A percentile compares a stretch with the other conserved stretches of the same genome.
Evolutionary conservation across 2,329 filamentous ascomycete species (phyloP).

Genomic region (Trichophyton rubrum): DNA sequence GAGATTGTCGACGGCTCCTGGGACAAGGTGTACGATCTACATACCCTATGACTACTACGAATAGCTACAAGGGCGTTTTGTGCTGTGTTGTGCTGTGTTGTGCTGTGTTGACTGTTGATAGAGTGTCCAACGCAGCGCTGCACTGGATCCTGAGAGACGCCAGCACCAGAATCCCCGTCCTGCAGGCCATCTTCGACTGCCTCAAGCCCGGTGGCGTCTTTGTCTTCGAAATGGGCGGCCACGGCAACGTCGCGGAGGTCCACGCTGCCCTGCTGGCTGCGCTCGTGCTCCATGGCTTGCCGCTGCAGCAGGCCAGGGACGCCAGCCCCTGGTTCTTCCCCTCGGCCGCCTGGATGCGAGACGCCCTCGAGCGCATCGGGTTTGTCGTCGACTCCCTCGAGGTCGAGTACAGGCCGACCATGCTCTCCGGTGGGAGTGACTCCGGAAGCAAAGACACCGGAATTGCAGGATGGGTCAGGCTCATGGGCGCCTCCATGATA

Average conservation of each 20-base stretch:
- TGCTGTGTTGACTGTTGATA: constrained; percentile 8
- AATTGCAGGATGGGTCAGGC: constrained; percentile 51
- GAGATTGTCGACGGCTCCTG: constrained; percentile 22
- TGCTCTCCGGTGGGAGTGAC: constrained; percentile 24
- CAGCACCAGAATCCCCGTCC: constrained; percentile 39
- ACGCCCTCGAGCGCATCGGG: constrained; percentile 26
- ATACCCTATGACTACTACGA: neutral
- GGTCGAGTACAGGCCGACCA: constrained; percentile 53
- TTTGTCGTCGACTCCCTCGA: constrained; percentile 44
- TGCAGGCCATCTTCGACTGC: constrained; percentile 40
- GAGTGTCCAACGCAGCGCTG: constrained; percentile 52
- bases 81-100: neutral
- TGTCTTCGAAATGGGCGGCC: constrained; percentile 59
- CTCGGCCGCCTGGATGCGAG: constrained; percentile 46
- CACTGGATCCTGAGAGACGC: constrained; percentile 51
- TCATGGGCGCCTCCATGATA: constrained; percentile 51
- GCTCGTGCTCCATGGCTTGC: constrained; percentile 39
- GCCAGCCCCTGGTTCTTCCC: constrained; percentile 61
- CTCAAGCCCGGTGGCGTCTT: constrained; percentile 47
- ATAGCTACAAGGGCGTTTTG: too few relatives aligned
- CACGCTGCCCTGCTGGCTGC: constrained; percentile 45
- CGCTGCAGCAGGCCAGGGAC: constrained; percentile 37
- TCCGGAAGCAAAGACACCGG: constrained; percentile 33
- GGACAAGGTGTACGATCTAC: constrained; percentile 39
- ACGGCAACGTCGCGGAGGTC: constrained; percentile 55